Evolutionary conservation across 345 rosid genomes (phyloP).

Genomic region (Eucalyptus sp.): DNA sequence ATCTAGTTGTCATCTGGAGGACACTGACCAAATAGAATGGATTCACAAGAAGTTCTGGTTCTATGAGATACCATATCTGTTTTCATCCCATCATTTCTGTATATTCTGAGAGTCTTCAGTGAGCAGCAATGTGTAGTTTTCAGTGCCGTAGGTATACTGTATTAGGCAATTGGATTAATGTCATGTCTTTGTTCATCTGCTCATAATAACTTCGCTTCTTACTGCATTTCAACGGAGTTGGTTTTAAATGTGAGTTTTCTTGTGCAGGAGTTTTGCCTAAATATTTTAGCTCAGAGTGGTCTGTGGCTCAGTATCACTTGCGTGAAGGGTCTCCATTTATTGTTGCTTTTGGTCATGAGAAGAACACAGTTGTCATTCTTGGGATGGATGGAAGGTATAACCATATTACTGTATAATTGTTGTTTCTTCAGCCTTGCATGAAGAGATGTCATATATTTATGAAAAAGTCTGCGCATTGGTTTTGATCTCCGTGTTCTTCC

Average conservation of each 20-base stretch:
- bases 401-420: background rate
- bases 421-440: background rate
- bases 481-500: background rate
- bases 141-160: background rate
- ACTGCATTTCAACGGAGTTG: background rate
- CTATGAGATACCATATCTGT: background rate
- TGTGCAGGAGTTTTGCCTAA: slow-evolving; percentile 81
- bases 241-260: background rate
- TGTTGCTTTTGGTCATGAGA: slow-evolving; percentile 89
- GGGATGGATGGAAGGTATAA: slow-evolving; percentile 96
- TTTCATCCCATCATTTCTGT: background rate
- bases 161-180: background rate
- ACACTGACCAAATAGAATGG: background rate
- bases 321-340: slow-evolving; percentile 74
- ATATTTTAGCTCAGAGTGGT: slow-evolving; percentile 98
- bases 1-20: background rate
- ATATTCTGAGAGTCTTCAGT: background rate
- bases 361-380: slow-evolving; percentile 78
- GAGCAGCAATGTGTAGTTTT: background rate
- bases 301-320: slow-evolving; percentile 86
- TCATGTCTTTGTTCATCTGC: background rate
- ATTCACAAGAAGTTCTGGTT: background rate
- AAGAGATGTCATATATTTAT: background rate
- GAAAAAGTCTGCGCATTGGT: background rate
- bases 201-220: background rate